Base-by-base conservation (phyloP, 2,329 filamentous ascomycete species). In the Aspergillus sp. region DNA sequence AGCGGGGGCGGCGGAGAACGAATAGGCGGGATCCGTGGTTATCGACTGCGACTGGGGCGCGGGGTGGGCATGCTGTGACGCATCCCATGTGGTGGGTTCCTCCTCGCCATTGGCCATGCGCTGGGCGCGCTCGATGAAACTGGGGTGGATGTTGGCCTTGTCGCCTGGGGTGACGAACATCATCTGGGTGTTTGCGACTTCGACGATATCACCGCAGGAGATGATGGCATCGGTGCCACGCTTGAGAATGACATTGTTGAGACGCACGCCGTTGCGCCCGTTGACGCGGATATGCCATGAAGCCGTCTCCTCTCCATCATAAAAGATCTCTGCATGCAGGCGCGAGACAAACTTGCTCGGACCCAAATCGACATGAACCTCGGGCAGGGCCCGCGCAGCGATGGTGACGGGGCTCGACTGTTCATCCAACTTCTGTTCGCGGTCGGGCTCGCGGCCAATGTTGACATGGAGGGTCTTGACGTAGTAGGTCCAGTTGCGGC, bases 181-280 rank as follows among this genome's bases (percentile, higher is more conserved):
- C 93, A 98, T 98, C 71, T 98, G 91, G 1, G 93, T 87, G 42
- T 88, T 88, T 56, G 86, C 86, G 60, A 97, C 88, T 60, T 95
- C 90, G 45, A 98, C 84, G 35, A 97, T 88, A 62, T 91, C 85
- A 45, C 93, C 93, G 57, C 90, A 95, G 34, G 82, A 81, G 27
- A 98, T 76, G 28, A 80, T 71, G 30, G 81, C 78, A 31, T 81
- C 76, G 33, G 77, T 71, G 9, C 85, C 85, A 40, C 83, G 77
- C 58, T 86, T 86, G 44, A 94, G 70, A 13, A 79, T 73, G 40
- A 71, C 70, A 48, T 88, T 88, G 64, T 98, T 88, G 19, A 97
- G 75, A 58, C 88, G 88, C 37, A 95, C 79, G 27, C 90, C 90
- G 64, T 98, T 98, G 54, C 93, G 86, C 13, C 93, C 93, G 61